phyloP scores from a whole-genome alignment of 2,329 filamentous ascomycete species.

The Venturiaceae sp. region DNA sequence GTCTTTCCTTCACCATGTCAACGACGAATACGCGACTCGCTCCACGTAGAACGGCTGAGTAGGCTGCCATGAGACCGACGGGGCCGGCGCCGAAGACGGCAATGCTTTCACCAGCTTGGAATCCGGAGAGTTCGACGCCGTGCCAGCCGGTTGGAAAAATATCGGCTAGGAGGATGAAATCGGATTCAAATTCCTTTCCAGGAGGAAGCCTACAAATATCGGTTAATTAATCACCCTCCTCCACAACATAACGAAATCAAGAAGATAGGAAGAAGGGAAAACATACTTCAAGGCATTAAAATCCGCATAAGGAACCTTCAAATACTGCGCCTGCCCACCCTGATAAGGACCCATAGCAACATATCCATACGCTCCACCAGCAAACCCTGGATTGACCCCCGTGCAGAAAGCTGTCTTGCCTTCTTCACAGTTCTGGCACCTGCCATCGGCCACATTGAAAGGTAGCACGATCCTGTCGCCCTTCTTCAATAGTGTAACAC shows the following conservation, averaged over 20 bases:
- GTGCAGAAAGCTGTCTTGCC: constrained; percentile 57
- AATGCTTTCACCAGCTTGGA: constrained; percentile 34
- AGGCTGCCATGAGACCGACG: constrained; percentile 69
- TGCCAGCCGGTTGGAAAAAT: constrained; percentile 46
- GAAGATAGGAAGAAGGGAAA: background rate
- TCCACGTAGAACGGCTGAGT: constrained; percentile 50
- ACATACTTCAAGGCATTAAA: constrained; percentile 49
- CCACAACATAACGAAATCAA: no score
- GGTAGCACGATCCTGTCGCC: constrained; percentile 56
- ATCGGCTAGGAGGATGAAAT: constrained; percentile 45
- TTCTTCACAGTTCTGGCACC: constrained; percentile 55
- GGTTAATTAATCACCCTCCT: no score
- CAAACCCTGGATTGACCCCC: constrained; percentile 51
- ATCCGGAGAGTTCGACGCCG: constrained; percentile 40
- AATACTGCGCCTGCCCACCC: constrained; percentile 52
- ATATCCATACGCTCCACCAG: constrained; percentile 49
- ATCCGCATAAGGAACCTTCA: constrained; percentile 56
- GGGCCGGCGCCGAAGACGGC: constrained; percentile 40
- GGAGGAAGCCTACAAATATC: constrained; percentile 43
- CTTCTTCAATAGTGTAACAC: constrained; percentile 51
- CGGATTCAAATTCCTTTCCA: constrained; percentile 51
- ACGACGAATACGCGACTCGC: constrained; percentile 53
- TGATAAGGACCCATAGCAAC: constrained; percentile 50
- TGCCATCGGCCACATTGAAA: constrained; percentile 55
- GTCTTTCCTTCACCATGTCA: constrained; percentile 50